phyloP scores from a whole-genome alignment of 1,139 yeast species.

The Yamadazyma sp. region DNA sequence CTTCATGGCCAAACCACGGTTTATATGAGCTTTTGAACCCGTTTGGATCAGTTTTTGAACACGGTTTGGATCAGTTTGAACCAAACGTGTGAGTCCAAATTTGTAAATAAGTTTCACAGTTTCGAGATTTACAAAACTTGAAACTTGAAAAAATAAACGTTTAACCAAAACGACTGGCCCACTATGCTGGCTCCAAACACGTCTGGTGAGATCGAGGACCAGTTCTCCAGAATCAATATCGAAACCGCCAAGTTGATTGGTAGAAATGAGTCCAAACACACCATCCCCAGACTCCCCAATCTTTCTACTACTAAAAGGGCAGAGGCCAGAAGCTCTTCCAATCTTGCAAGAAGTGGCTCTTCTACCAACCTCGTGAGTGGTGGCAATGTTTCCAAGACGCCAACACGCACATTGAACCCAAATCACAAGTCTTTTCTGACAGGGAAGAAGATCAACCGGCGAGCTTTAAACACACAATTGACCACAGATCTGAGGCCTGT shows the following conservation, averaged over 20 bases:
- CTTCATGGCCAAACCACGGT: conserved; percentile 35
- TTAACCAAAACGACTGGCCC: too few relatives aligned
- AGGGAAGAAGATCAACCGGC: conserved; percentile 4
- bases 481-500: background rate
- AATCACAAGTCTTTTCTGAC: conserved; percentile 10
- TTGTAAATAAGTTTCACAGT: conserved; percentile 4
- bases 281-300: conserved; percentile 14
- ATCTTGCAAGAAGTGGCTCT: conserved; percentile 9
- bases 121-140: conserved; percentile 1
- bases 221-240: conserved; percentile 15
- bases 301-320: conserved; percentile 18
- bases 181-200: conserved; percentile 1
- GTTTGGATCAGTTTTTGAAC: too few relatives aligned
- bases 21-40: too few relatives aligned
- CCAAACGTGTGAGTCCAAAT: conserved; percentile 5
- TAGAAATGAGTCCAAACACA: conserved; percentile 3
- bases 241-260: conserved; percentile 3
- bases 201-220: conserved; percentile 15
- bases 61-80: too few relatives aligned
- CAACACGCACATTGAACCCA: conserved; percentile 7
- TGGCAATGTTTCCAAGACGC: conserved; percentile 11
- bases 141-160: conserved; percentile 1
- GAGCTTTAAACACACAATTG: conserved; percentile 4
- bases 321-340: conserved; percentile 9
- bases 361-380: conserved; percentile 9